Evolutionary conservation across 2,329 filamentous ascomycete species (phyloP), one percentile per base, ranked within the genome.

Genomic region (Sphaerulina vaccinii): DNA sequence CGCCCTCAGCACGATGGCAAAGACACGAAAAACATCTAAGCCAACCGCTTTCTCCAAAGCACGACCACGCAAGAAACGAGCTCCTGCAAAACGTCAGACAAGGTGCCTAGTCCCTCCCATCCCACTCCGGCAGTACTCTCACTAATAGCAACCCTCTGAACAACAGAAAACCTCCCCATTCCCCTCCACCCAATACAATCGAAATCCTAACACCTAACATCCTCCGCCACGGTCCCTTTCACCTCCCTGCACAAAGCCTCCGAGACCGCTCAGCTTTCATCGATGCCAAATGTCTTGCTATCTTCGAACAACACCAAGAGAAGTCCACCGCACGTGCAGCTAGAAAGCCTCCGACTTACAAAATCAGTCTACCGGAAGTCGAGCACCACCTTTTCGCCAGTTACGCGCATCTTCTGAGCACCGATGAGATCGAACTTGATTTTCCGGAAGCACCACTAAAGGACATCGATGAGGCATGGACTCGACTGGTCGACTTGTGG

Each of bases 401-500:
- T 23, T 47, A 47, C 7, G 21, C 10, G 3, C 33, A 38, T 6
- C 24, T 47, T 9, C 13, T 47, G 11, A 38, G 5, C 8, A 47
- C 44, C 1, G 11, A 22, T 8, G 10, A 8, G n/a, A 39, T 47
- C 33, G 44, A 47, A 19, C 22, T 47, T 2, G 44, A 47, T 21
- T 38, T 47, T 7, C 3, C 19, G 9, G 18, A 38, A 16, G 44
- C 44, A 15, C 44, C 44, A 3, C 5, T 47, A 10, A 38, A 16
- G 18, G 16, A 23, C 21, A 22, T 36, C 15, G 32, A 47, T 47
- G 44, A 47, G n/a, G 35, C 44, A 10, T 47, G 44, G 35, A 36
- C 15, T n/a, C 16, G 44, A 16, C 44, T 47, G 7, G 44, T 39
- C 3, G 35, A 37, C 13, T 22, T 47, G 2, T 37, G 23, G 15